Base-by-base conservation (phyloP, 192 early-diverging fungal genomes). In the Spizellomyces punctatus region DNA sequence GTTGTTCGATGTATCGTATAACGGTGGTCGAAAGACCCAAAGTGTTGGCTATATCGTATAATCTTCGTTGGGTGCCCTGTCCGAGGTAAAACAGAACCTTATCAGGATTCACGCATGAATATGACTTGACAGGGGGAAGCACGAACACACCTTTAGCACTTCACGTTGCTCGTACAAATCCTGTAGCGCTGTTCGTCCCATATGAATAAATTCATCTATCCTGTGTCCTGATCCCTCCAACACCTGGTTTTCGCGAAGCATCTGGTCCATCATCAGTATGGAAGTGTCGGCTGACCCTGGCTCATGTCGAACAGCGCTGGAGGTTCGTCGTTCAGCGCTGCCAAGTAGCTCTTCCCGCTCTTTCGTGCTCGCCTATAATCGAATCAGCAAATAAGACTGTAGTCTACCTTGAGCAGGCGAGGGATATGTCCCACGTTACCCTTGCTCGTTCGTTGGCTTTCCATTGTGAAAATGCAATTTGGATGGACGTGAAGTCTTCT, bases 1-100 rank as follows among this genome's bases (percentile, higher is more conserved):
- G 72, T 52, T 81, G 78, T 69, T 86, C 84, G 62, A 86, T 86
- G 60, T 74, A 84, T 54, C 71, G 58, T 27, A 86, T 86, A 5
- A 84, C 76, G 12, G 79, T 69, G 1, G 76, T 78, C 16, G 82
- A 84, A 14, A 86, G 72, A 16, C 84, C 84, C 44, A 86, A 49
- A 14, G 46, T 46, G 61, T 82, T 86, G 22, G 81, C 82, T 56
- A 79, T 64, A 61, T 83, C 80, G 10, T 80, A 73, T 48, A 86
- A 27, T 62, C 80, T 49, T 19, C 73, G 52, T 78, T 85, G 84
- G n/a, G 84, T 75, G 6, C 71, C 71, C 83, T 85, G 22, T 44
- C 16, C 0, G 12, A n/a, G 27, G 27, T 19, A 21, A 58, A 12
- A 55, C 16, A 16, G 27, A 36, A 36, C 27, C 1, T 36, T 36